These are phyloP conservation scores for Eucalyptus marginata DNA, from an alignment of 345 rosid species.

Conservation along the genomic window DNA sequence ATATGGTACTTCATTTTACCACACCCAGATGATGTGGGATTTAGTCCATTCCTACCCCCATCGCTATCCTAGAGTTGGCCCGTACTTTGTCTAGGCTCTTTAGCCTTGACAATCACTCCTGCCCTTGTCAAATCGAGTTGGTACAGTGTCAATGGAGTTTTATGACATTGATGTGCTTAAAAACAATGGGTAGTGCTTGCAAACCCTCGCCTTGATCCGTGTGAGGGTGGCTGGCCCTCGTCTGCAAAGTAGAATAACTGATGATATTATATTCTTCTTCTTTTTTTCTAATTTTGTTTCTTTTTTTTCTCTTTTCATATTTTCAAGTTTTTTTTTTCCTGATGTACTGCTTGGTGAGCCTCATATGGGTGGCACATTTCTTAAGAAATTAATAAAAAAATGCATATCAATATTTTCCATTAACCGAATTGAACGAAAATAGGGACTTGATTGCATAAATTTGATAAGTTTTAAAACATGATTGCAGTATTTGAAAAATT, in stretches of 20 bases:
- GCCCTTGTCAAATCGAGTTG: rapidly evolving
- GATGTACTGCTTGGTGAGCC: rapidly evolving
- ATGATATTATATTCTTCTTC: rapidly evolving
- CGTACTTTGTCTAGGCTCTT: rapidly evolving
- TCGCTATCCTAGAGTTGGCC: too few species aligned
- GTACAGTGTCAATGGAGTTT: neutral
- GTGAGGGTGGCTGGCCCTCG: rapidly evolving
- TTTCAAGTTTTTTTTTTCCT: neutral
- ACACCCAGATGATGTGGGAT: rapidly evolving
- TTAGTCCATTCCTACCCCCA: too few species aligned
- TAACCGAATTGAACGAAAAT: neutral
- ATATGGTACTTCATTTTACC: too few species aligned
- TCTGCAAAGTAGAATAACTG: rapidly evolving
- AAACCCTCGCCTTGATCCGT: neutral
- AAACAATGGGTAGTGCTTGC: neutral
- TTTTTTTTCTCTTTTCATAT: neutral
- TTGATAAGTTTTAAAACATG: neutral
- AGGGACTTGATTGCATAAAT: neutral
- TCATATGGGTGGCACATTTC: neutral
- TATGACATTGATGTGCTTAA: neutral
- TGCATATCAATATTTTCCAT: neutral
- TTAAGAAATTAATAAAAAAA: neutral
- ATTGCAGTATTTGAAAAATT: rapidly evolving
- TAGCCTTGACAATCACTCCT: rapidly evolving
- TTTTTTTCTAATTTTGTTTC: rapidly evolving